A percentile compares a stretch with the other conserved stretches of the same genome.
Conservation (phyloP, 352 stramenopile genomes). For the Thalassiosira oceanica region DNA sequence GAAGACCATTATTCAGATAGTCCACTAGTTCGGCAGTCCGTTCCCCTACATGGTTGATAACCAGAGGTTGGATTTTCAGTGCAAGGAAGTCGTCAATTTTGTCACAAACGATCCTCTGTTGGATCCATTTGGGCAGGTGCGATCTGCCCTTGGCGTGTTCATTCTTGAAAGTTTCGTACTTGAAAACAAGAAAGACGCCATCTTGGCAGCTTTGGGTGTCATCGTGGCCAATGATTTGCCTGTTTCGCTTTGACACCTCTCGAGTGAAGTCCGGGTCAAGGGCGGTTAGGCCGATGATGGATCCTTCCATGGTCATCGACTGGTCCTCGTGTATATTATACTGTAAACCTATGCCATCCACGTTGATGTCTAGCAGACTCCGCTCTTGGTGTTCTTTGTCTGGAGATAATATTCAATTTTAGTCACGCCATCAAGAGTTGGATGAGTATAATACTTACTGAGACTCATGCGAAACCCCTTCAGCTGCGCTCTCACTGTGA, state of each 20-base stretch:
- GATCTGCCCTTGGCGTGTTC: background rate
- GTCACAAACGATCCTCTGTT: slow-evolving; percentile 28
- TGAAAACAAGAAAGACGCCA: slow-evolving; percentile 15
- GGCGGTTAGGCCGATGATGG: slow-evolving; percentile 35
- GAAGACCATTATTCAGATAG: slow-evolving; percentile 76
- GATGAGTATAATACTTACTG: slow-evolving; percentile 3
- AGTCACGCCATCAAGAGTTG: slow-evolving; percentile 27
- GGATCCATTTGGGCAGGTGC: slow-evolving; percentile 51
- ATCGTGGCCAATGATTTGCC: slow-evolving; percentile 25
- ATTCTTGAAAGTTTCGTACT: slow-evolving; percentile 55
- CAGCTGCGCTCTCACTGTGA: slow-evolving; percentile 23
- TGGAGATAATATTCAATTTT: slow-evolving; percentile 5
- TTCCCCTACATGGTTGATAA: slow-evolving; percentile 63
- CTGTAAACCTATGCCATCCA: slow-evolving; percentile 23
- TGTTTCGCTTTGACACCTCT: slow-evolving; percentile 42
- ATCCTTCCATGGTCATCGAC: slow-evolving; percentile 38
- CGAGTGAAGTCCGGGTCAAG: slow-evolving; percentile 51
- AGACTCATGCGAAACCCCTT: slow-evolving; percentile 20
- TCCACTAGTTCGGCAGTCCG: slow-evolving; percentile 69
- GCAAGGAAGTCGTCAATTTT: slow-evolving; percentile 69
- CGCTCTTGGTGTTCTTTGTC: slow-evolving; percentile 79
- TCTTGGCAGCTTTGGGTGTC: background rate
- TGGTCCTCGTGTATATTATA: slow-evolving; percentile 30
- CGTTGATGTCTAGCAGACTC: slow-evolving; percentile 41
- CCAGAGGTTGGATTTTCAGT: slow-evolving; percentile 44